Percentiles rank a stretch among this genome's conserved stretches.
Conservation (phyloP, 2,329 filamentous ascomycete species). For the Talaromyces atroroseus region DNA sequence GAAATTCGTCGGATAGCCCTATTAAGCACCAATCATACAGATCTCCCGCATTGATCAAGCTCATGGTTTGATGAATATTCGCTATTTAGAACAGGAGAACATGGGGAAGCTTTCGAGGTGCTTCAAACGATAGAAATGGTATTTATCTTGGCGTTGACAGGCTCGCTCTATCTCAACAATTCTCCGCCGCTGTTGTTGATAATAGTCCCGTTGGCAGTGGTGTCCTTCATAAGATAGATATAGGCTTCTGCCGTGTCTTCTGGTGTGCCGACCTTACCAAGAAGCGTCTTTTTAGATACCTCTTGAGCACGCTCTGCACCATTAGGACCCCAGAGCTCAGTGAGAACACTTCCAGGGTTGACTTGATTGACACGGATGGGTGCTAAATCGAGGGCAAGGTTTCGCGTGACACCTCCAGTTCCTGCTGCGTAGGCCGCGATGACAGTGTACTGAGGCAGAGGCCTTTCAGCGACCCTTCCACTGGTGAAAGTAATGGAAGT, state of each 20-base stretch:
- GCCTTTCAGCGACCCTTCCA: slow-evolving; percentile 43
- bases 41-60: too few species aligned
- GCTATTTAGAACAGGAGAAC: too few species aligned
- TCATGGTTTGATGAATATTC: too few species aligned
- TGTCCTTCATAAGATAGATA: slow-evolving; percentile 39
- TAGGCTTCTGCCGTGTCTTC: slow-evolving; percentile 46
- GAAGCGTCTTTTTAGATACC: slow-evolving; percentile 17
- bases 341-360: slow-evolving; percentile 50
- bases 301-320: slow-evolving; percentile 17
- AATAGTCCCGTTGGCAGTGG: slow-evolving; percentile 32
- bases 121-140: too few species aligned
- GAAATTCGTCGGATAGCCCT: slow-evolving; percentile 28
- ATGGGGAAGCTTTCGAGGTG: too few species aligned
- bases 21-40: too few species aligned
- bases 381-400: slow-evolving; percentile 57
- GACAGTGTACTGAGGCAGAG: slow-evolving; percentile 29
- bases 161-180: not conserved
- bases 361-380: slow-evolving; percentile 61
- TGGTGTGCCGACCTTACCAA: slow-evolving; percentile 32
- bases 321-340: slow-evolving; percentile 38
- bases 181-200: slow-evolving; percentile 35
- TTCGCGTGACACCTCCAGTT: slow-evolving; percentile 47
- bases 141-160: too few species aligned
- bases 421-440: slow-evolving; percentile 22
- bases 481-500: slow-evolving; percentile 55